Conservation (phyloP, 2,329 filamentous ascomycete species). For the Leptodontidium sp. region DNA sequence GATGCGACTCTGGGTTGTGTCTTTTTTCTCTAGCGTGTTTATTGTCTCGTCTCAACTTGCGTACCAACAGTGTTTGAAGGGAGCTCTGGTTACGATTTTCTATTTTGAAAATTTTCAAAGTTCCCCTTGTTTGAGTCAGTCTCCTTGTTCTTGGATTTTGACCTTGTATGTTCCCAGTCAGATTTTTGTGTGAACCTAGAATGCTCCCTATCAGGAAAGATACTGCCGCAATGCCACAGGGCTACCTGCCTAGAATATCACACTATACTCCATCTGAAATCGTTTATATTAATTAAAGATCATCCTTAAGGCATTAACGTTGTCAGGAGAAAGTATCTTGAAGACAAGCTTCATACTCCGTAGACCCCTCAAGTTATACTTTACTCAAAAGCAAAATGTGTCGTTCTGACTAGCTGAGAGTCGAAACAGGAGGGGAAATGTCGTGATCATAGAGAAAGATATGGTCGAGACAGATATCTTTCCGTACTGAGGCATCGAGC, state of each 20-base stretch:
- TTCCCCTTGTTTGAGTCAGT: conserved; percentile 9
- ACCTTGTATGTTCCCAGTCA: neutral
- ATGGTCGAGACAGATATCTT: neutral
- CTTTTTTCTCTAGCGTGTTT: neutral
- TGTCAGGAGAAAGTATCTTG: neutral
- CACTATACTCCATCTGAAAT: neutral
- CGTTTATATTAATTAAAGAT: neutral
- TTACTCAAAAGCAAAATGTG: neutral
- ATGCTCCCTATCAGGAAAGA: neutral
- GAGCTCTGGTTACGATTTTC: neutral
- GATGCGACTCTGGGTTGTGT: neutral
- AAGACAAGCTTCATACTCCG: neutral
- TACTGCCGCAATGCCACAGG: neutral
- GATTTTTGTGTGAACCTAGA: neutral
- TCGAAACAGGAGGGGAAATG: neutral
- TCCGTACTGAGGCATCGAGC: neutral
- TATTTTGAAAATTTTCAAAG: neutral
- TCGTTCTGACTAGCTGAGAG: neutral
- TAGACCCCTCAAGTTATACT: neutral
- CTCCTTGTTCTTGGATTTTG: neutral
- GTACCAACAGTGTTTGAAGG: conserved; percentile 6
- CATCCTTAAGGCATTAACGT: neutral
- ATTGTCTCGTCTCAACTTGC: conserved; percentile 9
- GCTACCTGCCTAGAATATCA: neutral
- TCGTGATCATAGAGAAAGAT: neutral